A percentile compares a stretch with the other conserved stretches of the same genome.
phyloP scores from a whole-genome alignment of 306 rosid genomes.

The Pyrus betulifolia region DNA sequence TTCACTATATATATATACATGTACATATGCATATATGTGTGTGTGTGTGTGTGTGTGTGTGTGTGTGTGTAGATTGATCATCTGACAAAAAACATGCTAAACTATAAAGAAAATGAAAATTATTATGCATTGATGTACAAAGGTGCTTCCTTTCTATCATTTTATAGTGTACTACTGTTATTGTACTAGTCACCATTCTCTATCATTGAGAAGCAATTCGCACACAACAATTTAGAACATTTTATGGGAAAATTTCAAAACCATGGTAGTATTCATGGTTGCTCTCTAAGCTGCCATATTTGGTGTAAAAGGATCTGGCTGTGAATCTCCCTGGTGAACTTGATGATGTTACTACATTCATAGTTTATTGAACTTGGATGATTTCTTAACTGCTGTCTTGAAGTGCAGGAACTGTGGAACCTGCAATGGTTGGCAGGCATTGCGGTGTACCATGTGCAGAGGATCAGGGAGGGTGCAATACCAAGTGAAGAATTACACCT shows the following conservation, averaged over 20 bases:
- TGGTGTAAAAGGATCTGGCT: neutral
- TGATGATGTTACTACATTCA: neutral
- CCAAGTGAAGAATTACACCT: slow-evolving; percentile 69
- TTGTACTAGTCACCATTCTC: neutral
- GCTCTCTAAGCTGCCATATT: neutral
- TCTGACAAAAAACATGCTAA: too few species aligned
- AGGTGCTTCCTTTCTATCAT: neutral
- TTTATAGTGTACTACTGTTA: neutral
- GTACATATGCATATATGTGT: neutral
- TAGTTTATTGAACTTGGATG: slow-evolving; percentile 1
- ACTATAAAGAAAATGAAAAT: neutral
- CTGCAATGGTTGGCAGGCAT: slow-evolving; percentile 95
- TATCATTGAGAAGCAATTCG: neutral
- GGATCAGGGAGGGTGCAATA: slow-evolving; percentile 91
- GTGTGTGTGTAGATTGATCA: neutral
- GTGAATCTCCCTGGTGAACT: neutral
- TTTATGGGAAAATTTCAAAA: neutral
- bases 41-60: neutral
- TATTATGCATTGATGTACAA: neutral
- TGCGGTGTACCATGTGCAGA: slow-evolving; percentile 77
- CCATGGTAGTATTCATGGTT: neutral
- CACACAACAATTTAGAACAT: neutral
- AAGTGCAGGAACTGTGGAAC: slow-evolving; percentile 65
- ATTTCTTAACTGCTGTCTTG: slow-evolving; percentile 16
- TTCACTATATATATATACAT: neutral